A percentile compares a stretch with the other conserved stretches of the same genome.
Conservation (phyloP, 768 basidiomycete species). For the Fomitopsis pulvina region DNA sequence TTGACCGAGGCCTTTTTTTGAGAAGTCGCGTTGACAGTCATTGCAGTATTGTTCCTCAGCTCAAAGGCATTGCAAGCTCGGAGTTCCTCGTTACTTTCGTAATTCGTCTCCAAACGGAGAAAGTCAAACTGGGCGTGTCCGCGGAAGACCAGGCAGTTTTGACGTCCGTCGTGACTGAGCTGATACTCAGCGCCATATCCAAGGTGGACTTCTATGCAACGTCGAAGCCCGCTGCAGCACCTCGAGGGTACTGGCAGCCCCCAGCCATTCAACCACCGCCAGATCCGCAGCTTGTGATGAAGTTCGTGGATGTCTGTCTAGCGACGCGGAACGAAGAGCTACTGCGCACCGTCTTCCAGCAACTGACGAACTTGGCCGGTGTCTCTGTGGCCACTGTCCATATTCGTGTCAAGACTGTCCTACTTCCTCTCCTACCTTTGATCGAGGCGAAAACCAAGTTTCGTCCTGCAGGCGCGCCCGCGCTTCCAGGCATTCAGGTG, state of each 20-base stretch:
- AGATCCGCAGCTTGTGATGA: no score
- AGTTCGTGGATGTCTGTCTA: constrained; percentile 1
- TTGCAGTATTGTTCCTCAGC: constrained; percentile 3
- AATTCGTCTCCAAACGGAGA: background rate
- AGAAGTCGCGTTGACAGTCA: background rate
- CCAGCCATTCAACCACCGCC: background rate
- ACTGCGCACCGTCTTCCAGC: background rate
- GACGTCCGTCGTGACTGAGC: background rate
- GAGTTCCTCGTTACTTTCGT: background rate
- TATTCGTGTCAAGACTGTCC: background rate
- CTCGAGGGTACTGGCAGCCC: background rate
- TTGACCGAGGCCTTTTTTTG: background rate
- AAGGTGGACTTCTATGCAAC: constrained; percentile 1
- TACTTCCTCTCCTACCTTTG: constrained; percentile 1
- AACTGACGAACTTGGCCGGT: background rate
- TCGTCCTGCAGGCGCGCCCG: no score
- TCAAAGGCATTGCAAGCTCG: background rate
- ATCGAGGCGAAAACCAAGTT: background rate
- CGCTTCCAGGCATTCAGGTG: background rate
- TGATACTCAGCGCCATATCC: background rate
- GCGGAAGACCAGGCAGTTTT: background rate
- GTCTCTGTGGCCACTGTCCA: background rate
- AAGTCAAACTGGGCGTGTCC: background rate
- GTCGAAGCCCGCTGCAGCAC: background rate
- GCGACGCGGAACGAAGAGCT: constrained; percentile 1